phyloP scores from a whole-genome alignment of 306 rosid genomes.

The Malus fusca region DNA sequence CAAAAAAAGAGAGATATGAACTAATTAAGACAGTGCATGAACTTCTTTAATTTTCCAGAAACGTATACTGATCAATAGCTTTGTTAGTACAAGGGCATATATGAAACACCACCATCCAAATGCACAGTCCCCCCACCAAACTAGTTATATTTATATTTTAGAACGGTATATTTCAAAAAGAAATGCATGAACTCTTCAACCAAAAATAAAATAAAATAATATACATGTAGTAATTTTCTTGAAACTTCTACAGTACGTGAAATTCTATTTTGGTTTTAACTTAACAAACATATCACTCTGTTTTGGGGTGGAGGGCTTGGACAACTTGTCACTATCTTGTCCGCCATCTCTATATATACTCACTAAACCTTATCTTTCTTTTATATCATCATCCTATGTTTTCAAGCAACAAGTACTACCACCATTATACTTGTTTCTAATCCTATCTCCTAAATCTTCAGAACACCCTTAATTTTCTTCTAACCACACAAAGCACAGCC shows the following conservation, averaged over 20 bases:
- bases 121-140: not conserved
- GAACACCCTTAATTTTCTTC: not conserved
- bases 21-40: not conserved
- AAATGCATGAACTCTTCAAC: not conserved
- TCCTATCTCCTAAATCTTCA: not conserved
- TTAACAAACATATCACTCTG: not conserved
- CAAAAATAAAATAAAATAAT: too few species aligned
- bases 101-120: not conserved
- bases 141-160: not conserved
- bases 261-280: too few species aligned
- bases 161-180: too few species aligned
- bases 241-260: not conserved
- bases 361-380: slow-evolving; percentile 23
- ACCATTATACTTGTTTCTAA: not conserved
- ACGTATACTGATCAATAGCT: not conserved
- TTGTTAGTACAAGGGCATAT: not conserved
- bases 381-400: slow-evolving; percentile 25
- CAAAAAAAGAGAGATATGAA: not conserved
- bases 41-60: not conserved
- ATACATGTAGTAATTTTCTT: not conserved
- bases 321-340: slow-evolving; percentile 40
- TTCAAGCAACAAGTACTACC: slow-evolving; percentile 3
- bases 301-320: slow-evolving; percentile 9
- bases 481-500: not conserved
- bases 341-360: slow-evolving; percentile 54